Conservation (phyloP, 148 eudicot genomes). For the Camellia sinensis region DNA sequence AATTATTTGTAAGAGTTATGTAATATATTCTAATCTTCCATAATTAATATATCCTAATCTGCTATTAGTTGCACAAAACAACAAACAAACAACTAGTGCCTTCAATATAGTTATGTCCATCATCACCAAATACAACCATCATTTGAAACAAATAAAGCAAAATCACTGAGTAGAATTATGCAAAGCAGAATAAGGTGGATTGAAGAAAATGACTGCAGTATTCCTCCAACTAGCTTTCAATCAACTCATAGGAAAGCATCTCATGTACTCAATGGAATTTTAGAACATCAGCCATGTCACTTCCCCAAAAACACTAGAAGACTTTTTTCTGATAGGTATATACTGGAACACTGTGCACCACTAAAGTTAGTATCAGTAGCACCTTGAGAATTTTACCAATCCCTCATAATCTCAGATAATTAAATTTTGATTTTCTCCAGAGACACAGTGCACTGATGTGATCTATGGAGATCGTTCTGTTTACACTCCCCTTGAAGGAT, state of each 20-base stretch:
- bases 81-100: neutral
- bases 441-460: neutral
- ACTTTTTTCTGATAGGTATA: neutral
- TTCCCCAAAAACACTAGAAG: neutral
- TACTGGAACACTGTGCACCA: neutral
- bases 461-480: neutral
- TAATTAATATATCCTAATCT: neutral
- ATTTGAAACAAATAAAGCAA: neutral
- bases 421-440: neutral
- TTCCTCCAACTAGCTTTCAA: neutral
- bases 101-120: neutral
- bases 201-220: neutral
- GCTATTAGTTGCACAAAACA: slow-evolving; percentile 3
- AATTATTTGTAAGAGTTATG: neutral
- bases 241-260: neutral
- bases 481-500: neutral
- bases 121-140: neutral
- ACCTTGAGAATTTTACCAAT: neutral
- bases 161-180: neutral
- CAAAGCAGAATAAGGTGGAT: neutral
- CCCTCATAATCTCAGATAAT: neutral
- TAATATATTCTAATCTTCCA: neutral
- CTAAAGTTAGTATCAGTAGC: neutral
- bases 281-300: neutral
- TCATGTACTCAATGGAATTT: neutral